Evolutionary conservation across 257 asterid genomes (phyloP), one percentile per base, ranked within the genome.

Genomic region (Rhazya stricta): DNA sequence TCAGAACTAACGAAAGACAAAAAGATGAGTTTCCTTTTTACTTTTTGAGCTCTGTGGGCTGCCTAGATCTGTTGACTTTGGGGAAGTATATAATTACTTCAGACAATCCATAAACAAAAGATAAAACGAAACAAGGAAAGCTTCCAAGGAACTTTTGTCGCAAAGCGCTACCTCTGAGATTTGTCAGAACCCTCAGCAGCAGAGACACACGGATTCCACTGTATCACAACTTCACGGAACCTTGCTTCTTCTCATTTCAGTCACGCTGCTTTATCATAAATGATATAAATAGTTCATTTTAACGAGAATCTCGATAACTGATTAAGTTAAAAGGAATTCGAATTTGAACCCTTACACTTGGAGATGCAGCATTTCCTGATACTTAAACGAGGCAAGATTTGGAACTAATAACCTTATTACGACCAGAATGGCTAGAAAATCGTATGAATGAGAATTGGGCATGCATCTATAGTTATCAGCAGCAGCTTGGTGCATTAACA

Each of bases 401-500:
- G n/a, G n/a, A n/a, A n/a, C n/a, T n/a, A n/a, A n/a, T n/a, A n/a
- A n/a, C n/a, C n/a, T n/a, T n/a, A n/a, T n/a, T n/a, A n/a, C n/a
- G 41, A 60, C 67, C 67, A 60, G n/a, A n/a, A 29, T 60, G 39
- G 41, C 41, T 29, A 60, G 41, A 60, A 29, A 60, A 60, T 60
- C 67, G 23, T 60, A 60, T 60, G 41, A 60, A 60, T 60, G 41
- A 60, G n/a, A 60, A 60, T 60, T 41, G 21, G 67, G 67, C 67
- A 61, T 61, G 67, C 67, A 61, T 61, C 67, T 30, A 61, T 61
- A 61, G n/a, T 13, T 61, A 61, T 32, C 67, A 61, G 6, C n/a
- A 57, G 34, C 67, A 61, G 67, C 42, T 61, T 61, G 67, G 41
- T 32, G 67, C 67, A 61, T 61, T 30, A 30, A 61, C n/a, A n/a